Evolutionary conservation across 169 alveolate genomes (phyloP).

Genomic region (Cryptosporidium ryanae): DNA sequence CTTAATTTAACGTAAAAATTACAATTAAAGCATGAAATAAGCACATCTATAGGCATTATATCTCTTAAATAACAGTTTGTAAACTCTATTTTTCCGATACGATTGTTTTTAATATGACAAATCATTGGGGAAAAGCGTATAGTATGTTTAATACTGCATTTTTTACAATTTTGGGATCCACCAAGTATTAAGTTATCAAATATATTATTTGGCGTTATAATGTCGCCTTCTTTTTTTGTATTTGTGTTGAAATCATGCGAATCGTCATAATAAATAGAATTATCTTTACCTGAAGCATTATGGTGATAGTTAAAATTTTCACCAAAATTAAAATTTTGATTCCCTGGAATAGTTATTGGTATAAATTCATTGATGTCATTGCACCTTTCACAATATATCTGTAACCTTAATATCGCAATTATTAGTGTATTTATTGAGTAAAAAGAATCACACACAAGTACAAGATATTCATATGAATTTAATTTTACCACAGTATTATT

Average conservation of each 20-base stretch:
- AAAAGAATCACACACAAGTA: conserved; percentile 3
- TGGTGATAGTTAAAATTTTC: too few relatives aligned
- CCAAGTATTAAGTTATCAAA: conserved; percentile 59
- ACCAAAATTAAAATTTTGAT: neutral
- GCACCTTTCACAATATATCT: conserved; percentile 51
- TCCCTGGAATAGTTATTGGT: conserved; percentile 67
- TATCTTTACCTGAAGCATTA: too few relatives aligned
- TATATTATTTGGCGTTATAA: neutral
- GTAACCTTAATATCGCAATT: conserved; percentile 34
- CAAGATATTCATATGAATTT: conserved; percentile 14
- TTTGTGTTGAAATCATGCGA: neutral
- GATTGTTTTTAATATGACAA: conserved; percentile 26
- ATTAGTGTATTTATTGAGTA: neutral
- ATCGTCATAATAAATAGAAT: neutral
- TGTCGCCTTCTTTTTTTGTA: neutral
- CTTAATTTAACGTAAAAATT: conserved; percentile 21
- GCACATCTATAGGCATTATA: conserved; percentile 38
- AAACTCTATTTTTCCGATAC: conserved; percentile 53
- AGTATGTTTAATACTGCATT: conserved; percentile 38
- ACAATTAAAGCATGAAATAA: conserved; percentile 67
- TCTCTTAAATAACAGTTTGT: conserved; percentile 32
- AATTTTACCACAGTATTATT: neutral
- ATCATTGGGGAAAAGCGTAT: conserved; percentile 49
- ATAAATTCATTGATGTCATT: conserved; percentile 46
- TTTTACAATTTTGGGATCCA: conserved; percentile 47